Evolutionary conservation across 768 basidiomycete species (phyloP).

Genomic region (Dacryopinax spathularia): DNA sequence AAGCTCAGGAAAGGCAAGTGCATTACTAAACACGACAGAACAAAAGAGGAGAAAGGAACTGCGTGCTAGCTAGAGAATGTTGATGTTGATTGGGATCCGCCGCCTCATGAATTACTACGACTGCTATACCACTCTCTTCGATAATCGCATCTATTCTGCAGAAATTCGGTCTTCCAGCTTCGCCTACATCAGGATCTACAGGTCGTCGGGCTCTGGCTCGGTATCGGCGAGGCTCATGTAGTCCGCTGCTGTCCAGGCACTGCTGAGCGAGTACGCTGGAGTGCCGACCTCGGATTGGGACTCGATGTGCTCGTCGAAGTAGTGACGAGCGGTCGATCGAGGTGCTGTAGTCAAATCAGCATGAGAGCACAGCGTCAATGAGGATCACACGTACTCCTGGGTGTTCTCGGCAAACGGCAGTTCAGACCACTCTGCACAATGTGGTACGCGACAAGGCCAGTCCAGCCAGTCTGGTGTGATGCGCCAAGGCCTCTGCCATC

Average conservation of each 20-base stretch:
- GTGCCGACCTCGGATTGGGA: not conserved
- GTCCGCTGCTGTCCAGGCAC: not conserved
- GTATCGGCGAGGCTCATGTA: conserved; percentile 2
- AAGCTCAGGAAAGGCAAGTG: no score
- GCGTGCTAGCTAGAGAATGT: no score
- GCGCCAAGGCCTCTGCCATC: conserved; percentile 86
- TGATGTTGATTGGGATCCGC: no score
- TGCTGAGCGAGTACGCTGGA: not conserved
- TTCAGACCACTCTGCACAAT: conserved; percentile 80
- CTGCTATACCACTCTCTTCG: not conserved
- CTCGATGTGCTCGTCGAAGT: conserved; percentile 55
- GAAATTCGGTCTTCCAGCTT: no score
- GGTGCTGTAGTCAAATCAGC: conserved; percentile 42
- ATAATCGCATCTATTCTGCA: not conserved
- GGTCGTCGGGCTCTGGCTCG: not conserved
- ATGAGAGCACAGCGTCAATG: not conserved
- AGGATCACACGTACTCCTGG: conserved; percentile 51
- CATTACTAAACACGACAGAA: no score
- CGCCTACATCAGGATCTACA: no score
- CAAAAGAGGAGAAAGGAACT: no score
- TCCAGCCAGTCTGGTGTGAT: conserved; percentile 98
- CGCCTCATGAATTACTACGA: not conserved
- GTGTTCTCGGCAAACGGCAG: conserved; percentile 86
- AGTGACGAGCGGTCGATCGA: conserved; percentile 72
- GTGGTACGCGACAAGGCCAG: conserved; percentile 78